phyloP scores from a whole-genome alignment of 2,329 filamentous ascomycete genomes.

The Fusarium coicis region DNA sequence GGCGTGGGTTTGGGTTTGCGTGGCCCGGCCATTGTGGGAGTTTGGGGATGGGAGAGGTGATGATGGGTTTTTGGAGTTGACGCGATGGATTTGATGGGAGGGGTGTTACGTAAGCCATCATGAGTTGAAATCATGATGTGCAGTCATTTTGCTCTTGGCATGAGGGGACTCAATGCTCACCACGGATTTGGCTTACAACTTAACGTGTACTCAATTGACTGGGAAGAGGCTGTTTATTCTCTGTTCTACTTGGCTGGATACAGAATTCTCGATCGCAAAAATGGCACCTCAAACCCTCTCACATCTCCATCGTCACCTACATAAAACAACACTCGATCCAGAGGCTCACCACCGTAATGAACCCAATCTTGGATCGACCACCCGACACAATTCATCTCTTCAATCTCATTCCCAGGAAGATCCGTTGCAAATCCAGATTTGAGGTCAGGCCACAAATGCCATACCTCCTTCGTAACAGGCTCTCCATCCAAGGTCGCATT shows the following conservation, averaged over 20 bases:
- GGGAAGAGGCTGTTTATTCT: fast-evolving
- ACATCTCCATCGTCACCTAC: constrained; percentile 37
- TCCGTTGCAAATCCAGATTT: constrained; percentile 32
- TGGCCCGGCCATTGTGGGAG: constrained; percentile 54
- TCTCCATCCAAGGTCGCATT: constrained; percentile 19
- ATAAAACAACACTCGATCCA: constrained; percentile 48
- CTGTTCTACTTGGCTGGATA: background rate
- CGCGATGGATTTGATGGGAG: constrained; percentile 34
- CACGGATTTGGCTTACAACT: fast-evolving
- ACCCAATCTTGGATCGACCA: constrained; percentile 51
- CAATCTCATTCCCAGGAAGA: constrained; percentile 41
- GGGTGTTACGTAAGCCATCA: constrained; percentile 34
- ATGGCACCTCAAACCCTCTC: constrained; percentile 49
- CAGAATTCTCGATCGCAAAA: constrained; percentile 45
- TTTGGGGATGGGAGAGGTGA: background rate
- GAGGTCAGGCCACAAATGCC: constrained; percentile 46
- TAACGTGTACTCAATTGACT: fast-evolving
- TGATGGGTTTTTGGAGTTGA: background rate
- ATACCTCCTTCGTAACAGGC: constrained; percentile 32
- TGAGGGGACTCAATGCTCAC: background rate
- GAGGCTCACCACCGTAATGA: constrained; percentile 48
- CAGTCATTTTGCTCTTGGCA: background rate
- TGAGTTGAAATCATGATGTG: constrained; percentile 19
- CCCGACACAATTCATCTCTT: constrained; percentile 41
- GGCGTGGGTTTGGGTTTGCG: constrained; percentile 65